A percentile compares a stretch with the other conserved stretches of the same genome.
Evolutionary conservation across 306 rosid genomes (phyloP).

Genomic region (Gleditsia sinensis): DNA sequence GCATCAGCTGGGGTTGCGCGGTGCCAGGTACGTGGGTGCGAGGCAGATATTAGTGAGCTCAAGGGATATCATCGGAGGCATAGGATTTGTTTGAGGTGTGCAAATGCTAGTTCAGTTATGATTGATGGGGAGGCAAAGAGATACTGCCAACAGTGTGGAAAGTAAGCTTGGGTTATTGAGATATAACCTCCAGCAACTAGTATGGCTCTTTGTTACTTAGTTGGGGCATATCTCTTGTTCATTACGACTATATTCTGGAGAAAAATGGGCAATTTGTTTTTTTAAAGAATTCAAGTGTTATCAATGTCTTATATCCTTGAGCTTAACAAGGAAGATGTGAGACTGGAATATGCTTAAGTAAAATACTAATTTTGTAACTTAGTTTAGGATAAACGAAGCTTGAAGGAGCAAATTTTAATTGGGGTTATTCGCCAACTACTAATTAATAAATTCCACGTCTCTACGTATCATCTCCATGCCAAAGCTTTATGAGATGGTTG

Average conservation of each 20-base stretch:
- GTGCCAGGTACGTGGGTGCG: constrained; percentile 92
- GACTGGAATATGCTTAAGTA: not conserved
- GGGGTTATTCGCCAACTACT: not conserved
- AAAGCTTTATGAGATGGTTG: not conserved
- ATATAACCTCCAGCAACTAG: not conserved
- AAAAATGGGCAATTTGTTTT: not conserved
- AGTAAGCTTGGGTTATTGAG: constrained; percentile 50
- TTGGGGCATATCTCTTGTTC: not conserved
- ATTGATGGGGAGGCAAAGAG: constrained; percentile 70
- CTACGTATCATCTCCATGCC: not conserved
- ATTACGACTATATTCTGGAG: not conserved
- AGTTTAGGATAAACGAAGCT: no score
- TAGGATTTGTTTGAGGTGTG: constrained; percentile 86
- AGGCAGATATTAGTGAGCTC: constrained; percentile 75
- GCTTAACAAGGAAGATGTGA: not conserved
- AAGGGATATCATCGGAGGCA: constrained; percentile 92
- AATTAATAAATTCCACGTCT: not conserved
- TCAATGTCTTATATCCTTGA: not conserved
- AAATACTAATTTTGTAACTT: no score
- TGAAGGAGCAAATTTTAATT: not conserved
- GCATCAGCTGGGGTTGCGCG: constrained; percentile 43
- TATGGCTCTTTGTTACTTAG: not conserved
- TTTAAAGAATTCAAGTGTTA: not conserved
- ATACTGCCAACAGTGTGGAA: constrained; percentile 99
- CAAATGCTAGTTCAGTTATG: constrained; percentile 62